A percentile compares a stretch with the other conserved stretches of the same genome.
Evolutionary conservation across 108 stramenopile species (phyloP).

Genomic region (Fistulifera pelliculosa): DNA sequence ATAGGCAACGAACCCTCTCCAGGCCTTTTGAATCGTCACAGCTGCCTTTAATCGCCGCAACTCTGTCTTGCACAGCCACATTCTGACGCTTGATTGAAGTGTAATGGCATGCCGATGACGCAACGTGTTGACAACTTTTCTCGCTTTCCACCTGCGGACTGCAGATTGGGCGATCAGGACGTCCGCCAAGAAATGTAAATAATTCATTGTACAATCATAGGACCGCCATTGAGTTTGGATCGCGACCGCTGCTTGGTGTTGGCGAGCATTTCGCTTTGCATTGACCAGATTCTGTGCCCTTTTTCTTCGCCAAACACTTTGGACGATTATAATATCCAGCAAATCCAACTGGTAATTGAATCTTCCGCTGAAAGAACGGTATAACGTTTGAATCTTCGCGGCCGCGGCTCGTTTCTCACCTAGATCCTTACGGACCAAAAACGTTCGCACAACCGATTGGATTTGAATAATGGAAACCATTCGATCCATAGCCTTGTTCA

Average conservation of each 20-base stretch:
- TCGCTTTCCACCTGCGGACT: constrained; percentile 38
- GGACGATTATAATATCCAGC: constrained; percentile 47
- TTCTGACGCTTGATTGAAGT: constrained; percentile 6
- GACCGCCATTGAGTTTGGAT: constrained; percentile 19
- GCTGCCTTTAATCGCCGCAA: constrained; percentile 31
- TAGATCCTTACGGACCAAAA: constrained; percentile 14
- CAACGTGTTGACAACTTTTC: constrained; percentile 8
- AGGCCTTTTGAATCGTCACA: constrained; percentile 45
- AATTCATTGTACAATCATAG: constrained; percentile 64
- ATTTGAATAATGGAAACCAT: constrained; percentile 35
- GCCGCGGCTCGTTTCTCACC: constrained; percentile 19
- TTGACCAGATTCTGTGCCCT: neutral
- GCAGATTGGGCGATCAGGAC: constrained; percentile 64
- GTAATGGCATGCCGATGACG: constrained; percentile 2
- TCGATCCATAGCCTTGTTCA: constrained; percentile 29
- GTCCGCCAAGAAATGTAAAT: constrained; percentile 56
- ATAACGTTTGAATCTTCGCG: constrained; percentile 40
- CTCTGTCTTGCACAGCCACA: constrained; percentile 1
- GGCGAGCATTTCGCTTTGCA: neutral
- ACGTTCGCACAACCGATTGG: constrained; percentile 42
- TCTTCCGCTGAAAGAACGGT: constrained; percentile 31
- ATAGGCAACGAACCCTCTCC: constrained; percentile 54
- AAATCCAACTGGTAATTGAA: constrained; percentile 49
- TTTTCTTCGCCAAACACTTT: constrained; percentile 36
- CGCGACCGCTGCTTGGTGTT: neutral